Percentiles rank a stretch among this genome's conserved stretches.
These are phyloP conservation scores for Cyanodermella asteris DNA, from an alignment of 2,329 filamentous ascomycete species.

Conservation along the genomic window DNA sequence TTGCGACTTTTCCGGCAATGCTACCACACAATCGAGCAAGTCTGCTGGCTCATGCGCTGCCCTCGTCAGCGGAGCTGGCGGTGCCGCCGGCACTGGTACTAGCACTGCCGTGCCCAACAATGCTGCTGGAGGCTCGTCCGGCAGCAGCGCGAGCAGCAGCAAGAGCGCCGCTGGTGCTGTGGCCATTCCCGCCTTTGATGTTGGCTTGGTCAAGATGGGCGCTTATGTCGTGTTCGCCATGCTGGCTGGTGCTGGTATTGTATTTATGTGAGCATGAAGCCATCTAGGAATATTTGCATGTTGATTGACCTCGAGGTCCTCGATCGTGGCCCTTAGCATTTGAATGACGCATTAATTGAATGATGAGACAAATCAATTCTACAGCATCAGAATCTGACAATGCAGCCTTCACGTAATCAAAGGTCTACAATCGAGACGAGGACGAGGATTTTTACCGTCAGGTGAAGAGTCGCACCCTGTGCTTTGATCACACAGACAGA, in stretches of 20 bases:
- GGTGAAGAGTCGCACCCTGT: no score
- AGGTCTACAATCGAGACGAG: no score
- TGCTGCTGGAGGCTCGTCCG: conserved; percentile 8
- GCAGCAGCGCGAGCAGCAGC: conserved; percentile 10
- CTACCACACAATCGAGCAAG: conserved; percentile 15
- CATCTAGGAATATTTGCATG: no score
- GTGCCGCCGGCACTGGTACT: conserved; percentile 11
- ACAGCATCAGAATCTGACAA: no score
- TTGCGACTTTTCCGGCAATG: conserved; percentile 21
- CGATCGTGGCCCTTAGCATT: no score
- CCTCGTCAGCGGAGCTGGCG: conserved; percentile 18
- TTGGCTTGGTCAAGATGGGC: conserved; percentile 20
- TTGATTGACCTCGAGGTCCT: no score
- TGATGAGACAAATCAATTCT: no score
- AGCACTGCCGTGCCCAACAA: conserved; percentile 17
- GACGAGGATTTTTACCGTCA: no score
- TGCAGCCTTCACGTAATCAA: no score
- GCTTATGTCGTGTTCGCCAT: conserved; percentile 22
- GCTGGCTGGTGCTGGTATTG: conserved; percentile 23
- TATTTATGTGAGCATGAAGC: conserved; percentile 19
- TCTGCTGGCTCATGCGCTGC: conserved; percentile 16
- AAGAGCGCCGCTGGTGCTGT: conserved; percentile 14
- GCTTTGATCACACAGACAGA: no score
- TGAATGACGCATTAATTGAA: no score
- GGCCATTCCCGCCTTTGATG: conserved; percentile 15